Conservation (phyloP, 371 early-diverging fungal genomes). For the Funneliformis caledonium region DNA sequence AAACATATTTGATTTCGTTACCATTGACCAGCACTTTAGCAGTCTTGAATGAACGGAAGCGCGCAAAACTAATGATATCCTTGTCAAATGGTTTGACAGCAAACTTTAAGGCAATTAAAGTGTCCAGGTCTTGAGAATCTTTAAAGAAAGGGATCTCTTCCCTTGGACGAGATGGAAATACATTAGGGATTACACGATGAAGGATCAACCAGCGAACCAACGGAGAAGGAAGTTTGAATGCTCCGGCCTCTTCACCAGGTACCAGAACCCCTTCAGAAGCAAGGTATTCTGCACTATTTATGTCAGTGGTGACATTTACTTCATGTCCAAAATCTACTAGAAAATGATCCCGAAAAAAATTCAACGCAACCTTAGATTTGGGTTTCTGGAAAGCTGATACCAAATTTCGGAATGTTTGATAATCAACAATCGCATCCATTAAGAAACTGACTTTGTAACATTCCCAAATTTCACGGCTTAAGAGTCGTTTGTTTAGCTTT, state of each 20-base stretch:
- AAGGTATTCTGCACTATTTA: conserved; percentile 18
- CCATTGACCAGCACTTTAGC: not conserved
- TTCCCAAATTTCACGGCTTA: conserved; percentile 36
- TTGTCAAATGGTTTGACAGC: conserved; percentile 28
- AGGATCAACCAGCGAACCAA: conserved; percentile 36
- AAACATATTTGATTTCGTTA: not conserved
- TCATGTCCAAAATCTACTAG: conserved; percentile 32
- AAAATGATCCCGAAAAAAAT: conserved; percentile 35
- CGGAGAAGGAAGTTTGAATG: conserved; percentile 39
- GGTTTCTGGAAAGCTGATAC: not conserved
- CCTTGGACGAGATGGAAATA: conserved; percentile 25
- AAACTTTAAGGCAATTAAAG: not conserved
- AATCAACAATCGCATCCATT: conserved; percentile 20
- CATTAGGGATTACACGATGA: conserved; percentile 31
- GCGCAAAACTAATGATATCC: conserved; percentile 10
- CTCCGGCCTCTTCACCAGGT: conserved; percentile 31
- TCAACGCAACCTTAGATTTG: not conserved
- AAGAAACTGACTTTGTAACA: not conserved
- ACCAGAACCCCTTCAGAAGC: conserved; percentile 38
- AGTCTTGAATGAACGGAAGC: not conserved
- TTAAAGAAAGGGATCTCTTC: conserved; percentile 14
- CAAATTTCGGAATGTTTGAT: conserved; percentile 38
- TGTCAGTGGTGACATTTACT: not conserved
- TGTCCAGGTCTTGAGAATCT: not conserved
- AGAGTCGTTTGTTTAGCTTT: not conserved